phyloP scores from a whole-genome alignment of 768 basidiomycete genomes.

The Psilocybe tampanensis region DNA sequence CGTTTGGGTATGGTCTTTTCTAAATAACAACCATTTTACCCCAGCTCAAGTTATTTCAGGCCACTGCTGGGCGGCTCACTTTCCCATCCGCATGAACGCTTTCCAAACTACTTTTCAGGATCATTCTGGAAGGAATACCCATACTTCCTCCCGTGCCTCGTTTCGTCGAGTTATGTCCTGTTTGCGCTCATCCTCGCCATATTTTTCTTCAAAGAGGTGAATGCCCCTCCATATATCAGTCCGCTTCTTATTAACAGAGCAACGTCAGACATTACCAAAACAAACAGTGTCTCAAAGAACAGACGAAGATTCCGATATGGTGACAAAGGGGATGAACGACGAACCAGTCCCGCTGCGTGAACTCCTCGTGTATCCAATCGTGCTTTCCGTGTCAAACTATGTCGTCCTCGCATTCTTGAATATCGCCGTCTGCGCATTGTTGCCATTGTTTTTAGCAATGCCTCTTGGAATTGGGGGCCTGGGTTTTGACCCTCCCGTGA shows the following conservation, averaged over 20 bases:
- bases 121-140: constrained; percentile 68
- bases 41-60: constrained; percentile 29
- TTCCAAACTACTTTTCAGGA: constrained; percentile 56
- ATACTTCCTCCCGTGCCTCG: constrained; percentile 73
- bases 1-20: constrained; percentile 40
- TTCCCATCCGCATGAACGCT: constrained; percentile 67
- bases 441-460: constrained; percentile 72
- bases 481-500: constrained; percentile 58
- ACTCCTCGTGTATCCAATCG: constrained; percentile 52
- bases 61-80: constrained; percentile 71
- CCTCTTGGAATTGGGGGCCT: constrained; percentile 69
- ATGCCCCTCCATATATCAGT: constrained; percentile 2
- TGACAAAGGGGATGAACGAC: constrained; percentile 16
- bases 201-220: constrained; percentile 46
- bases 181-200: constrained; percentile 35
- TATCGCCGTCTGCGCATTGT: constrained; percentile 51
- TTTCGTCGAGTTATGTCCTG: constrained; percentile 36
- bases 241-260: background rate
- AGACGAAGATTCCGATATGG: constrained; percentile 15
- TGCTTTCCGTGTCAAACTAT: constrained; percentile 71
- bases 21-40: constrained; percentile 26
- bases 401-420: constrained; percentile 67
- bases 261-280: constrained; percentile 32
- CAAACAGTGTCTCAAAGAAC: constrained; percentile 15
- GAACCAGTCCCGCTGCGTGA: constrained; percentile 42